Evolutionary conservation across 306 rosid species (phyloP), one percentile per base, ranked within the genome.

Genomic region (Inga leiocalycina): DNA sequence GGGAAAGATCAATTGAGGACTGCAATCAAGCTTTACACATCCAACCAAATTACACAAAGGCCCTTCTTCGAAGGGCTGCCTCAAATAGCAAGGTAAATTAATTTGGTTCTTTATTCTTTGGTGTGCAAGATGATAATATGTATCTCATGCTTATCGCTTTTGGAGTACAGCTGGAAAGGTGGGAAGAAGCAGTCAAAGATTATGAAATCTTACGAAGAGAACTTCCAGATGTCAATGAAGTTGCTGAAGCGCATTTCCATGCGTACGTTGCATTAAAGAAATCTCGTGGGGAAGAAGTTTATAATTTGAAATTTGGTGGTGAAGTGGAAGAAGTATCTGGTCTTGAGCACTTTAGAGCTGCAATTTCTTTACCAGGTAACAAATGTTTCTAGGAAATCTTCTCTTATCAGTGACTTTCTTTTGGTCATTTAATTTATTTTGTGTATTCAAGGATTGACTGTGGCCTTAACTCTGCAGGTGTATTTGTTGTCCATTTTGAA

Each of bases 41-140:
- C 87, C 95, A 90, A 75, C 97, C 97, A 0, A 96, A 85, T 83
- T 96, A 96, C 87, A 86, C 88, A 20, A 96, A 96, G 82, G 99
- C 99, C 30, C 98, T 96, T 82, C 98, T 96, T 72, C 92, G 99
- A 43, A 91, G 99, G 90, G 99, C 99, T 75, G 93, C 97, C 68
- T 93, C 99, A 83, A 87, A 89, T 82, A 88, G 81, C 85, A 96
- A 96, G 94, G 99, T 96, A 79, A 82, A 49, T 72, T n/a, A 72
- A 46, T 45, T 71, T 75, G 77, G n/a, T 54, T 45, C 61, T 1
- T 57, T 19, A 76, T 56, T 70, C 69, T 46, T 11, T 45, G 16
- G 48, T 45, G 35, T 32, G 14, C 65, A 6, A 51, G 49, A 59
- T 75, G 17, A 45, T 81, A 24, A 32, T 41, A 52, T 37, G 4